Evolutionary conservation across 2,329 filamentous ascomycete genomes (phyloP).

Genomic region (Calonectria ilicicola): DNA sequence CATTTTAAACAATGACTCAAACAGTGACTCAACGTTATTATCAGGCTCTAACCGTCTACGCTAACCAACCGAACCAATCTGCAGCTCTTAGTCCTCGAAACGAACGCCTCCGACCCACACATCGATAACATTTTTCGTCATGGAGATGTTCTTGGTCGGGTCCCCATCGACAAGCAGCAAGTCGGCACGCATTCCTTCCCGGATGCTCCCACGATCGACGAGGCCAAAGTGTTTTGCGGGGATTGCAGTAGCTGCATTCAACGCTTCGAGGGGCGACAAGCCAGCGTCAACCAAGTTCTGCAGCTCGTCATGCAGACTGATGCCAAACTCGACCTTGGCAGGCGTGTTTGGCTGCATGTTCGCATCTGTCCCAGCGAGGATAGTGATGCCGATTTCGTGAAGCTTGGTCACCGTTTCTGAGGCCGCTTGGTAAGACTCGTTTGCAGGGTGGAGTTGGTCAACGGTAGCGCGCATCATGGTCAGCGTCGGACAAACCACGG

Average conservation of each 20-base stretch:
- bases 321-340: not conserved
- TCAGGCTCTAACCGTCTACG: no score
- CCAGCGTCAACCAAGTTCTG: conserved; percentile 4
- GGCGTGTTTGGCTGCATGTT: conserved; percentile 6
- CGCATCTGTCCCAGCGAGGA: conserved; percentile 4
- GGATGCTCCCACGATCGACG: conserved; percentile 1
- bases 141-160: conserved; percentile 2
- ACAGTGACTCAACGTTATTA: no score
- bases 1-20: no score
- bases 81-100: not conserved
- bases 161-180: conserved; percentile 15
- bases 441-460: conserved; percentile 6
- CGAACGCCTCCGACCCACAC: conserved; percentile 5
- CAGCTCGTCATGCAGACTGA: conserved; percentile 4
- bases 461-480: conserved; percentile 19
- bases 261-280: not conserved
- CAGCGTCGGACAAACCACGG: conserved; percentile 11
- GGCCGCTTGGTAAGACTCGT: conserved; percentile 4
- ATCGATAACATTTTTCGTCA: not conserved
- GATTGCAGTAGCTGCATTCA: conserved; percentile 2
- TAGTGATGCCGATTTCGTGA: not conserved
- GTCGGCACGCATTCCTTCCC: conserved; percentile 19
- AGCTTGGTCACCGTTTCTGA: conserved; percentile 5
- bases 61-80: no score
- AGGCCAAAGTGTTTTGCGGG: conserved; percentile 13